Evolutionary conservation across 2,329 filamentous ascomycete genomes (phyloP), one percentile per base, ranked within the genome.

Genomic region (Diplodia sapinea): DNA sequence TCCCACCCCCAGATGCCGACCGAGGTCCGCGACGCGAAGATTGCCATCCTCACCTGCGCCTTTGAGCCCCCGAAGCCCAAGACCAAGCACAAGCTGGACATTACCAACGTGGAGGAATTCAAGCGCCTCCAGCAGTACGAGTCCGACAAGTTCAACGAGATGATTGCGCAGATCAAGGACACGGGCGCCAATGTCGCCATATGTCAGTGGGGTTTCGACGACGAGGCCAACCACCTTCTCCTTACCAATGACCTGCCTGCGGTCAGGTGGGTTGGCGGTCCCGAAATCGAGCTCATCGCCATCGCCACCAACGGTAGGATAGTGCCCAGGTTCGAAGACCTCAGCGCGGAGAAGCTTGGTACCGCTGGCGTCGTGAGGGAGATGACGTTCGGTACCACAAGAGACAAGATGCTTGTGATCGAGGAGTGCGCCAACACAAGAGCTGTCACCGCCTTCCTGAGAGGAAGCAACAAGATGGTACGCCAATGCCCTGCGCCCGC

Each of bases 381-480:
- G 81, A 93, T 99, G 91, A 91, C 88, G 33, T 99, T 99, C 76
- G 95, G 95, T 74, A 99, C 95, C 1, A 99, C 95, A 52, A 88
- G 95, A 76, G 95, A 99, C 82, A 98, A 99, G 88, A 99, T 99
- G 95, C 85, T 99, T 74, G 92, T 99, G 68, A 99, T 99, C 74
- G 96, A 99, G 83, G 95, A 99, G 82, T 99, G 95, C 78, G 95
- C 96, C 76, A 99, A 99, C 84, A 97, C 93, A 68, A 87, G 95
- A 75, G 95, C 95, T 54, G 96, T 99, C 69, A 99, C 95, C 2
- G 89, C 96, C 66, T 99, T 99, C 80, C 92, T 99, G 69, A 87
- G 95, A 76, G 95, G 95, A 76, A 96, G 93, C 85, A 99, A 99
- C 87, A 99, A 98, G 86, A 99, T 99, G 95, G 92, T 94, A 81